phyloP scores from a whole-genome alignment of 495 filamentous ascomycete species.

The Aspergillus leporis region DNA sequence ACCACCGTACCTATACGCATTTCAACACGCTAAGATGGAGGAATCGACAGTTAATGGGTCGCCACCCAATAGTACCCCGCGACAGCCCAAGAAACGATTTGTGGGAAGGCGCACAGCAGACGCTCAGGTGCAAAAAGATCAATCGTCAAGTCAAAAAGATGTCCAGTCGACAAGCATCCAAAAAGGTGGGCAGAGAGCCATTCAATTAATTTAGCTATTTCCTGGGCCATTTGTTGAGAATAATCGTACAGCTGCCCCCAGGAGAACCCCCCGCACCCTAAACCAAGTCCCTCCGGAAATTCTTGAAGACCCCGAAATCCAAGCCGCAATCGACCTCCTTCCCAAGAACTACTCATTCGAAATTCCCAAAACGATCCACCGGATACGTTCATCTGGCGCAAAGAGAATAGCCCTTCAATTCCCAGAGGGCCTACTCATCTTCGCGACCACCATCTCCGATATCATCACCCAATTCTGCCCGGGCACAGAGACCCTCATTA shows the following conservation, averaged over 20 bases:
- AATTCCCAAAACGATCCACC: conserved; percentile 95
- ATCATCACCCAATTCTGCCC: conserved; percentile 95
- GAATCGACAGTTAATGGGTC: conserved; percentile 11
- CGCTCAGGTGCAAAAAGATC: conserved; percentile 47
- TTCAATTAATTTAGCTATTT: not conserved
- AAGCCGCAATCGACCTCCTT: conserved; percentile 81
- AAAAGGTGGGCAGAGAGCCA: conserved; percentile 29
- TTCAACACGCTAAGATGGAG: conserved; percentile 13
- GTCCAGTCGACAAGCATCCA: conserved; percentile 60
- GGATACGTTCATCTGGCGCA: conserved; percentile 75
- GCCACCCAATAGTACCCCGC: conserved; percentile 23
- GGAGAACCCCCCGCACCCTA: conserved; percentile 70
- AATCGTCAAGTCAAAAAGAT: conserved; percentile 48
- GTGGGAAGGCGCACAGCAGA: conserved; percentile 68
- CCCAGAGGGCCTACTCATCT: conserved; percentile 92
- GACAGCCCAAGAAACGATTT: conserved; percentile 74
- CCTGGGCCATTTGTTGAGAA: not conserved
- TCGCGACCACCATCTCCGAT: conserved; percentile 96
- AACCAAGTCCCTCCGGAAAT: conserved; percentile 91
- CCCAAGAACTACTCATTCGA: conserved; percentile 97
- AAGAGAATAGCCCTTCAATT: conserved; percentile 90
- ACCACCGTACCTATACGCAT: not conserved
- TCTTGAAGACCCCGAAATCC: conserved; percentile 81
- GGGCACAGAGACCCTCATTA: conserved; percentile 87
- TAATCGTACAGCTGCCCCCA: conserved; percentile 53